phyloP scores from a whole-genome alignment of 2,329 filamentous ascomycete species.

The Thelonectria rubi region DNA sequence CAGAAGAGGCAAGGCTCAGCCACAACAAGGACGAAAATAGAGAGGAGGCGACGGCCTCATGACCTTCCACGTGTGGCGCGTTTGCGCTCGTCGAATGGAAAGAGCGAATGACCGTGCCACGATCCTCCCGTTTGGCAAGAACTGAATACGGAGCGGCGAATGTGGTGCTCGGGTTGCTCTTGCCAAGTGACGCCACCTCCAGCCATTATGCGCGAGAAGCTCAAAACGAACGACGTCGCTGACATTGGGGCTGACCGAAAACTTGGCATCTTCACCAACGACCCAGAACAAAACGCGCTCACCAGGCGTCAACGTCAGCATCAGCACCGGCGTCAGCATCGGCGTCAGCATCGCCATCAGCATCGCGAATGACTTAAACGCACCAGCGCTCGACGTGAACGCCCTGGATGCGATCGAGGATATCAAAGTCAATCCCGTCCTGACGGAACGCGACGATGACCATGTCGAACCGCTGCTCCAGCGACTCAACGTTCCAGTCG shows the following conservation, averaged over 20 bases:
- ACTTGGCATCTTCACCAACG: constrained; percentile 4
- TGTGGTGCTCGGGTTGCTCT: not conserved
- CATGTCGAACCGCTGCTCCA: constrained; percentile 52
- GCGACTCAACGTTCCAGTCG: constrained; percentile 49
- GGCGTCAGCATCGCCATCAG: not conserved
- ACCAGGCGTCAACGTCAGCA: not conserved
- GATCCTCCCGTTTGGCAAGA: constrained; percentile 3
- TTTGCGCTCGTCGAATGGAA: not conserved
- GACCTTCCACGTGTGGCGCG: no score
- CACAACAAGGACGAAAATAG: not conserved
- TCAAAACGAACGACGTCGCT: constrained; percentile 7
- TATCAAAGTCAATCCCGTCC: constrained; percentile 51
- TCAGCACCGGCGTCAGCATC: not conserved
- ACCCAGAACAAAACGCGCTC: not conserved
- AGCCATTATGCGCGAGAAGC: constrained; percentile 1
- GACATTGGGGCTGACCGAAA: not conserved
- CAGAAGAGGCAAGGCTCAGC: constrained; percentile 10
- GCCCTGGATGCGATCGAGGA: constrained; percentile 48
- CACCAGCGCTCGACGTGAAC: constrained; percentile 54
- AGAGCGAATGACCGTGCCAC: constrained; percentile 6
- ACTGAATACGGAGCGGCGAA: constrained; percentile 1
- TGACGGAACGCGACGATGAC: constrained; percentile 57
- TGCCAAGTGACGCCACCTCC: constrained; percentile 20
- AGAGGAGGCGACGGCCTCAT: not conserved
- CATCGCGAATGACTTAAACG: constrained; percentile 21